Conservation (phyloP, 257 asterid genomes). For the Rauvolfia tetraphylla region DNA sequence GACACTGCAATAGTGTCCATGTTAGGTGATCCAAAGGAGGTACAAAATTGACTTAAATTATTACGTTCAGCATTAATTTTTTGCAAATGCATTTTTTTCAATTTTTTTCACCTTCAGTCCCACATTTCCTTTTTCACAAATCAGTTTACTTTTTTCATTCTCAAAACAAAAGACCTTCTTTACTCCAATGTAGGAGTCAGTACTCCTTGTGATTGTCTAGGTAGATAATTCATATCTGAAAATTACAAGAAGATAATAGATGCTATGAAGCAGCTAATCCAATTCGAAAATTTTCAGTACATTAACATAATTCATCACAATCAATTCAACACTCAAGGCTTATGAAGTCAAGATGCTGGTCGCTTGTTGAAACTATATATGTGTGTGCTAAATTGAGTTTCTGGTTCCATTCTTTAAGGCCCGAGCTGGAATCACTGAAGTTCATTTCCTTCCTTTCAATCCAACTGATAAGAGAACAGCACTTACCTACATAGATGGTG, state of each 20-base stretch:
- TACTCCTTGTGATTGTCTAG: neutral
- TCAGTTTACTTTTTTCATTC: too few relatives aligned
- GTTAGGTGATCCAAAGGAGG: conserved; percentile 71
- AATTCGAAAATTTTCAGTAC: neutral
- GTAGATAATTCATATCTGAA: neutral
- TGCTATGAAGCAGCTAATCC: neutral
- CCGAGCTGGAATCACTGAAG: conserved; percentile 63
- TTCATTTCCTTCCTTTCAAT: conserved; percentile 72
- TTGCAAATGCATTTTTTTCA: too few relatives aligned
- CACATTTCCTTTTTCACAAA: too few relatives aligned
- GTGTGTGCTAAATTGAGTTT: neutral
- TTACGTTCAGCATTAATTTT: neutral
- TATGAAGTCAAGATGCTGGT: neutral
- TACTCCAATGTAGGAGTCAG: neutral
- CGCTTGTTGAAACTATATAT: neutral
- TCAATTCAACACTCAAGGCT: neutral
- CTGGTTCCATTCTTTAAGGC: conserved; percentile 31
- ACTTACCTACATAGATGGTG: conserved; percentile 49
- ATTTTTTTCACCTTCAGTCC: too few relatives aligned
- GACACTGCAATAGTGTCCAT: conserved; percentile 63
- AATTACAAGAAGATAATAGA: neutral
- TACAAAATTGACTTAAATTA: conserved; percentile 9
- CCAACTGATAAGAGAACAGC: conserved; percentile 74
- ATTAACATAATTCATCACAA: neutral
- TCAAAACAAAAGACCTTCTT: too few relatives aligned